phyloP scores from a whole-genome alignment of 768 basidiomycete genomes.

The Boletus insuetus region DNA sequence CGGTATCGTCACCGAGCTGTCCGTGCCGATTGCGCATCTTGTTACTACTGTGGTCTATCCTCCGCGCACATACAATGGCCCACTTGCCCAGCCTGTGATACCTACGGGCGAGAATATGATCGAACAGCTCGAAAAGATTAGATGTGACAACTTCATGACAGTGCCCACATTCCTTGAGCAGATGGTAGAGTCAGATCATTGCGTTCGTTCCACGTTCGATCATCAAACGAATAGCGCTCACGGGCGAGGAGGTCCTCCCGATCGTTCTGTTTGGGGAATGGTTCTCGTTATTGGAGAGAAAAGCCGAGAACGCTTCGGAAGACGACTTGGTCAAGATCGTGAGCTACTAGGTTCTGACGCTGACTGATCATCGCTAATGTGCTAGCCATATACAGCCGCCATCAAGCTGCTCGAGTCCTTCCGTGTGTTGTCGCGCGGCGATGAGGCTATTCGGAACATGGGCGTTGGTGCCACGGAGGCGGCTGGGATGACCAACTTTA shows the following conservation, averaged over 20 bases:
- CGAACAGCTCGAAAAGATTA: constrained; percentile 7
- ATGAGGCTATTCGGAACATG: constrained; percentile 1
- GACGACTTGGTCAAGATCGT: constrained; percentile 34
- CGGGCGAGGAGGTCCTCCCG: constrained; percentile 16
- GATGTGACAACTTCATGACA: too few species aligned
- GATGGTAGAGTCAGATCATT: too few species aligned
- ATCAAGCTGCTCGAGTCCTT: constrained; percentile 36
- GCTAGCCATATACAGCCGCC: constrained; percentile 25
- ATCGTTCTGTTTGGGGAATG: constrained; percentile 36
- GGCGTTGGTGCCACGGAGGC: constrained; percentile 4
- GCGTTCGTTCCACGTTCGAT: too few species aligned
- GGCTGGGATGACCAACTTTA: constrained; percentile 21
- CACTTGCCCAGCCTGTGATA: constrained; percentile 7
- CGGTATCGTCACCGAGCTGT: constrained; percentile 33
- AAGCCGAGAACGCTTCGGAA: constrained; percentile 15
- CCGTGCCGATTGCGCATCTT: constrained; percentile 29
- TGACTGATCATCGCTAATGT: background rate
- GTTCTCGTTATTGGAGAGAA: constrained; percentile 28
- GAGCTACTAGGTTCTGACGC: constrained; percentile 2
- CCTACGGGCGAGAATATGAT: constrained; percentile 19
- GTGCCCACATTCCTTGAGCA: too few species aligned
- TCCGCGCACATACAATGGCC: constrained; percentile 13
- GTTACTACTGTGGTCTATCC: constrained; percentile 33
- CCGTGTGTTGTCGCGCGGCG: constrained; percentile 20
- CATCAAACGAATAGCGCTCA: constrained; percentile 6